These are phyloP conservation scores for Colletotrichum incanum DNA, from an alignment of 2,329 filamentous ascomycete species.

Conservation along the genomic window DNA sequence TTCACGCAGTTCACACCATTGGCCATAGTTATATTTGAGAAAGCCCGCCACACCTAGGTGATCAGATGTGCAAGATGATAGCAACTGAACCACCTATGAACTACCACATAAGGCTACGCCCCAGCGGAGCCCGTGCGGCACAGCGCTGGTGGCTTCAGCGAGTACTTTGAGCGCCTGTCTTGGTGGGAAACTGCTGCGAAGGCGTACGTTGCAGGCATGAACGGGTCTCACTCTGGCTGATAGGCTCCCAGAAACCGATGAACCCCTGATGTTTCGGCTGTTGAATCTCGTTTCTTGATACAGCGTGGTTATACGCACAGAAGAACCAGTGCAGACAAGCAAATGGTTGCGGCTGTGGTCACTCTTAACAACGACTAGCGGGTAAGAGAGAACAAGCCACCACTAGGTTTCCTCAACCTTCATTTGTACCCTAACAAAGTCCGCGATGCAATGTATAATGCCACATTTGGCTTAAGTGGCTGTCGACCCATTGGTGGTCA, in stretches of 20 bases:
- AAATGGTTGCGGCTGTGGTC: conserved; percentile 60
- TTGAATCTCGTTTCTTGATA: conserved; percentile 67
- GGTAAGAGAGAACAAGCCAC: conserved; percentile 51
- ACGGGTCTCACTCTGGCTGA: conserved; percentile 58
- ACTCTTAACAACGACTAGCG: conserved; percentile 61
- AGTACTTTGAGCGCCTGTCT: conserved; percentile 58
- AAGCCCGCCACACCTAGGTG: too few species aligned
- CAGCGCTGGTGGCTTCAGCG: conserved; percentile 63
- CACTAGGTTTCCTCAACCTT: conserved; percentile 63
- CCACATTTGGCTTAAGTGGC: conserved; percentile 9
- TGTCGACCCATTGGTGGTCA: conserved; percentile 5
- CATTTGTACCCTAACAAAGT: conserved; percentile 52
- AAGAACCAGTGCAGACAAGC: conserved; percentile 55
- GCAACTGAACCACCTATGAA: too few species aligned
- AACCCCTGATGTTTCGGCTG: conserved; percentile 61
- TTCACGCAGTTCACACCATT: too few species aligned
- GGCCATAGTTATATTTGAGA: too few species aligned
- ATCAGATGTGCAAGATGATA: too few species aligned
- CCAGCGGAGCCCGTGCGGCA: conserved; percentile 55
- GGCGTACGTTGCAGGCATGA: conserved; percentile 58
- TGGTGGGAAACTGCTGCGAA: conserved; percentile 59
- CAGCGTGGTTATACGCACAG: conserved; percentile 49
- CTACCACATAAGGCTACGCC: conserved; percentile 48
- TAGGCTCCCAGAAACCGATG: conserved; percentile 62
- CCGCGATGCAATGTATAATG: conserved; percentile 12